Conservation (phyloP, 148 eudicot species). For the Rhododendron williamsianum region DNA sequence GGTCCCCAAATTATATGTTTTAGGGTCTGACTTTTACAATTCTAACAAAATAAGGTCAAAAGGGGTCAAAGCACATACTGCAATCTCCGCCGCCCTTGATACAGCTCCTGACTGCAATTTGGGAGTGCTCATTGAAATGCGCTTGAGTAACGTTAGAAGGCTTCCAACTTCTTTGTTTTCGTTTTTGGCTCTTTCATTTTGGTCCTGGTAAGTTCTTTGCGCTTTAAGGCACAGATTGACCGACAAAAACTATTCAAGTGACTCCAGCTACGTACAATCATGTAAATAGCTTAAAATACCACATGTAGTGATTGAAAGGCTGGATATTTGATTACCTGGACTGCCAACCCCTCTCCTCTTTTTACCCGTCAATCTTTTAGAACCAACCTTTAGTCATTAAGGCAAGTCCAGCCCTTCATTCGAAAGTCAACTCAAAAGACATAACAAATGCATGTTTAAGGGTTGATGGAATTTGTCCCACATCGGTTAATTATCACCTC, state of each 20-base stretch:
- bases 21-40: not conserved
- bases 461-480: not conserved
- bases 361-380: not conserved
- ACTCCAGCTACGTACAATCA: not conserved
- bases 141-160: not conserved
- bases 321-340: not conserved
- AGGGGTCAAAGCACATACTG: not conserved
- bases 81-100: not conserved
- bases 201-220: not conserved
- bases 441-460: not conserved
- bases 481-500: not conserved
- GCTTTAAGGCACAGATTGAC: not conserved
- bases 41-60: not conserved
- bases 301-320: not conserved
- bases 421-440: not conserved
- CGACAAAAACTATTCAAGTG: not conserved
- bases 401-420: not conserved
- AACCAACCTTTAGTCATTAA: not conserved
- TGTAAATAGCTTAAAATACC: not conserved
- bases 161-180: not conserved
- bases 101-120: not conserved
- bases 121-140: not conserved
- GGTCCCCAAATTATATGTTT: not conserved
- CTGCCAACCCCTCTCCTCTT: not conserved
- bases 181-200: not conserved